Evolutionary conservation across 768 basidiomycete species (phyloP), one percentile per base, ranked within the genome.

Genomic region (Kwoniella europaea): DNA sequence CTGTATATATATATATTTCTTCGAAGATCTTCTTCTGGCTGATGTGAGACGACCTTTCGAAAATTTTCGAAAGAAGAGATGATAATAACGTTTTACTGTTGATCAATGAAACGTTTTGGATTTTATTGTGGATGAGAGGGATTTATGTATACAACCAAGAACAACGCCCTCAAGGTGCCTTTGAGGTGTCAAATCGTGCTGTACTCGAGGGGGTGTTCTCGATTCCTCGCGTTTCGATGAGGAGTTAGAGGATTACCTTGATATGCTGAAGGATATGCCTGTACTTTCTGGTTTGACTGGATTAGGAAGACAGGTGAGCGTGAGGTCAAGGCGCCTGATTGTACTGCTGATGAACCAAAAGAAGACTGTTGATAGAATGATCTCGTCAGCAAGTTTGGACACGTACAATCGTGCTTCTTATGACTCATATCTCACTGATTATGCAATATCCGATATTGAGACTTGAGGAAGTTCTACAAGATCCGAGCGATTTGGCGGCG

Each of bases 121-220:
- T 2, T 46, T 29, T 2, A 29, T 29, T 29, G 29, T 29, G 29
- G 3, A 46, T 61, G 42, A n/a, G n/a, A n/a, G 41, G 16, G 10
- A 35, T 42, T 43, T 18, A 35, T 44, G 35, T 42, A 20, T 9
- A 43, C 16, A 22, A 61, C 35, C 20, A n/a, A 22, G 18, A 44
- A 61, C 42, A 61, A 61, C 59, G 59, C 59, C 59, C 41, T 43
- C 22, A 2, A n/a, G 57, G 22, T 61, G 42, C 59, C 59, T 61
- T 44, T 44, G 20, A 43, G 10, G 35, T 61, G 43, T 20, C 41
- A 10, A 20, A n/a, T 43, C 18, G 18, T 61, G 59, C n/a, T 43
- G 59, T 12, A 24, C 12, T 58, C 29, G 7, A 15, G 57, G 57
- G 20, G 57, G 57, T 27, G 35, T 13, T 27, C 12, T 24, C 15